Evolutionary conservation across 257 asterid genomes (phyloP), one percentile per base, ranked within the genome.

Genomic region (Perilla frutescens): DNA sequence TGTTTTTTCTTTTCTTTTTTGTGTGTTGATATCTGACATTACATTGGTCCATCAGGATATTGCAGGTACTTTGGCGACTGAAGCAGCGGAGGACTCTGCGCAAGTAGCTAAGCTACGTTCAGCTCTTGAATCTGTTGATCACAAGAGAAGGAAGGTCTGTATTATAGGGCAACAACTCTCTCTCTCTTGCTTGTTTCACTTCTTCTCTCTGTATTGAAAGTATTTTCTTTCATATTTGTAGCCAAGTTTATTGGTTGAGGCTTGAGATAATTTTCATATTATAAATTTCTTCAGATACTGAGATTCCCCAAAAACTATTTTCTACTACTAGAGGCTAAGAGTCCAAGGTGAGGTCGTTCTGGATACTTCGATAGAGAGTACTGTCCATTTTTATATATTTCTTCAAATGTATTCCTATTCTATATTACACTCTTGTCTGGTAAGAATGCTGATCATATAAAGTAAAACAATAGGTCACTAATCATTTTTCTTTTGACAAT

Each of bases 41-140:
- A 49, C 54, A 37, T 45, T 75, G 68, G 55, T 74, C 66, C 72
- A 73, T 64, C 87, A 92, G 99, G 98, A 95, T 80, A 95, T 95
- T 78, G 98, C 98, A 0, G 97, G 97, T 80, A 95, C 99, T 80
- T 84, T 95, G 92, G 96, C 99, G 72, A 81, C 97, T 53, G 99
- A 95, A 85, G 80, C 87, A 67, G 98, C 99, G 14, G 96, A 86
- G 75, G 99, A 95, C 63, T 76, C 89, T 65, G 89, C 94, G 65
- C 99, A 95, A 81, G 99, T 90, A 64, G 88, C 98, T 66, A 95
- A 95, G 87, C 91, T 95, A 77, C 96, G 96, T 72, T 90, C 98
- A 68, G 99, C 98, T 77, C 90, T 95, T 59, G 99, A 95, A 79
- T 90, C 98, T 32, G 99, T 95, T 75, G 94, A 95, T 85, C 97